Percentiles rank a stretch among this genome's conserved stretches.
phyloP scores from a whole-genome alignment of 352 stramenopile genomes.

The Globisporangium solare region DNA sequence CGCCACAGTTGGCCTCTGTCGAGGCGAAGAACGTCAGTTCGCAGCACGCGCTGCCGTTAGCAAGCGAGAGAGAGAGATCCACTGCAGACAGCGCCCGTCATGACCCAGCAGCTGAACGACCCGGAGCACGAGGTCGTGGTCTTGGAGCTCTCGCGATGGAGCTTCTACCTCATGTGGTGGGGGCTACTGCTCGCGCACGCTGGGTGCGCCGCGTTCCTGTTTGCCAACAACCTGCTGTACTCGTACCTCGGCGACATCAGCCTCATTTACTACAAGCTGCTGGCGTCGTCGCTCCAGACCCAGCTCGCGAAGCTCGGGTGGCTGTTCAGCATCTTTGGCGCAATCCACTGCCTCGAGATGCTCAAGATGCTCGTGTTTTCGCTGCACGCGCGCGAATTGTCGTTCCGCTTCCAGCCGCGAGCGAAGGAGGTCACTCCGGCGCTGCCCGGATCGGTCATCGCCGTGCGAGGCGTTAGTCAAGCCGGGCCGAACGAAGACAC shows the following conservation, averaged over 20 bases:
- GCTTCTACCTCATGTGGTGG: constrained; percentile 26
- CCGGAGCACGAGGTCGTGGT: constrained; percentile 6
- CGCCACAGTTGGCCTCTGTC: too few species aligned
- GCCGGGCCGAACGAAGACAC: constrained; percentile 1
- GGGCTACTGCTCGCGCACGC: constrained; percentile 18
- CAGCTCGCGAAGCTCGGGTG: constrained; percentile 22
- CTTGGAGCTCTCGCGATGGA: constrained; percentile 16
- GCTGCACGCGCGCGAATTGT: constrained; percentile 17
- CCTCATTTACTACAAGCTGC: constrained; percentile 41
- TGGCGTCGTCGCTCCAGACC: constrained; percentile 21
- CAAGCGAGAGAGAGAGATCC: too few species aligned
- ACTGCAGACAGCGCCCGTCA: background rate
- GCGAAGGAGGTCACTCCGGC: constrained; percentile 8
- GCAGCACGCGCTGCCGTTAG: too few species aligned
- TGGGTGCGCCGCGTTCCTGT: constrained; percentile 21
- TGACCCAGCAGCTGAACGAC: background rate
- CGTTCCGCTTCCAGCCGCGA: constrained; percentile 16
- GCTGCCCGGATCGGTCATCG: constrained; percentile 10
- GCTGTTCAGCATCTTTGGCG: constrained; percentile 20
- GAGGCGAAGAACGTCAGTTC: too few species aligned
- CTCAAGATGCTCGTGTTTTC: constrained; percentile 28
- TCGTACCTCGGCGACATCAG: constrained; percentile 21
- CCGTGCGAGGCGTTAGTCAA: background rate
- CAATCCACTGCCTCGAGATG: constrained; percentile 26
- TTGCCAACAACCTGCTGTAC: constrained; percentile 25